Evolutionary conservation across 257 asterid genomes (phyloP), one percentile per base, ranked within the genome.

Genomic region (Solanum tacnaense): DNA sequence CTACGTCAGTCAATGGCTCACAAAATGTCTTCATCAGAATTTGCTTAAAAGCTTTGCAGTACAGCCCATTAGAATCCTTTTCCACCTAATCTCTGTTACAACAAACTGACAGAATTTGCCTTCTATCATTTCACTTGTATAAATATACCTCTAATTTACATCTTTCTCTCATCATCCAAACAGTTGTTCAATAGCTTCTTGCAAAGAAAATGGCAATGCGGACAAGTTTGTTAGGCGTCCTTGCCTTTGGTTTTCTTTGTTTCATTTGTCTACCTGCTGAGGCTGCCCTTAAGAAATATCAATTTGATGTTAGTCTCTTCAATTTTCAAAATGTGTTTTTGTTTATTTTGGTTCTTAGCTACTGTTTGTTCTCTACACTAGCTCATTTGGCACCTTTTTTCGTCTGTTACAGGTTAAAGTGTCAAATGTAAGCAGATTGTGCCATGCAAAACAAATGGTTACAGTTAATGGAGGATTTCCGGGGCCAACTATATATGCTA

Each of bases 361-460:
- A 32, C 21, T 41, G 31, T 88, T 12, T 16, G 36, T 85, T 13
- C 15, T 23, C 20, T 41, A 71, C 15, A 20, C 68, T 52, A 56
- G 65, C 65, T 7, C 25, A n/a, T 38, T n/a, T 68, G 65, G 9
- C 20, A 58, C 62, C 15, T 29, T 15, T 85, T n/a, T 13, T 31
- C 11, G 31, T 70, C 31, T 9, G 60, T 90, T 88, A 10, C 92
- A 93, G 96, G 89, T 94, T 79, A 91, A 92, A 92, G 92, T 93
- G 60, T 92, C 91, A 85, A 94, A 94, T 68, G 93, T 94, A 38
- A 93, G 97, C 73, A 92, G 97, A 87, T 87, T 94, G 91, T 94
- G 97, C 72, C 95, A 93, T 90, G 88, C 94, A 16, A 94, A 94
- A 88, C 93, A 93, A 15, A 92, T 94, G 27, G 95, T 94, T 12